Evolutionary conservation across 805 yeast genomes (phyloP), one percentile per base, ranked within the genome.

Genomic region (Groenewaldozyma tartarivorans): DNA sequence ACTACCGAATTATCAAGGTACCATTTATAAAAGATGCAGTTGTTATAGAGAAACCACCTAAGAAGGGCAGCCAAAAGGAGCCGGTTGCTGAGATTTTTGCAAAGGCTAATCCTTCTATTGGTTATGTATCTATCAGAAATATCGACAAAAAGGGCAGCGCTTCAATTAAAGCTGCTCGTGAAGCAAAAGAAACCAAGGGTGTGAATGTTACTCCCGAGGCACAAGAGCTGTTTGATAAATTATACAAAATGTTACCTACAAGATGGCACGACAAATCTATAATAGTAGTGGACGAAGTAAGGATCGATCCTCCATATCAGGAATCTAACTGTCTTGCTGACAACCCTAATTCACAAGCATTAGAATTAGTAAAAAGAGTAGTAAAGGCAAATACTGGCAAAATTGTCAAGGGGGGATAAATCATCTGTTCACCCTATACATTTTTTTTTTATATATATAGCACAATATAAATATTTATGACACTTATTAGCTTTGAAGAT

Each of bases 11-110:
- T 36, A 62, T 81, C 39, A 77, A 77, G 53, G 66, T 75, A 5
- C 56, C 75, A 2, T 79, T 74, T 54, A 69, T 81, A 46, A 78
- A 75, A 51, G 63, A 66, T 4, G 63, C 80, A 15, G 64, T 66
- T 19, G 71, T 69, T 7, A 50, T 64, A 38, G 74, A 68, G 35
- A 71, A 60, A 48, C 67, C 59, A 42, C 59, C 49, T 38, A 41
- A 54, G 24, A 52, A 49, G 40, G 7, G 17, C 16, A 56, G 18
- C 33, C 27, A 24, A 13, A 7, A 24, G 29, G 11, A 24, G 29
- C 29, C 29, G 13, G 27, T 45, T 13, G 43, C 50, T 7, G 51
- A 55, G 33, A 40, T 48, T n/a, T 61, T 61, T 40, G 56, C 54
- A 36, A 56, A 48, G 37, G 62, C 61, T 21, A 56, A 48, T 20